Base-by-base conservation (phyloP, 1,284 basidiomycete genomes). In the Baeospora myosura region DNA sequence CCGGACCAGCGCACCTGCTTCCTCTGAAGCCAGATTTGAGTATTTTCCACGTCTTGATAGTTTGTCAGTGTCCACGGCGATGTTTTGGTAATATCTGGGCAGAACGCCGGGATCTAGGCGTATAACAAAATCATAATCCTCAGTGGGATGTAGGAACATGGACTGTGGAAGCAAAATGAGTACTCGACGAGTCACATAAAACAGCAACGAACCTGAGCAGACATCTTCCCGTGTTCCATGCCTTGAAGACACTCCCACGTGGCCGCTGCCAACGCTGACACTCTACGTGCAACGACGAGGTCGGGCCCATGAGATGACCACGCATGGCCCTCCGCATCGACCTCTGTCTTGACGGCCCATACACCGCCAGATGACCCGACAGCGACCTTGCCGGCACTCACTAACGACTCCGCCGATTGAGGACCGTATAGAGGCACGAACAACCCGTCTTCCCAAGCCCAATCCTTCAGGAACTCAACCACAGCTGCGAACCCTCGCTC, bases 71-170 rank as follows among this genome's bases (percentile, higher is more conserved):
- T 81, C 72, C 1, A 72, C 70, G 6, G 64, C 52, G n/a, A 85
- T 51, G 42, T 77, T 78, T 52, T 87, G 83, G 49, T 69, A 60
- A 54, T 91, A 88, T n/a, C 90, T 79, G 2, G 90, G 77, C 2
- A 91, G 62, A 0, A 74, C 62, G 10, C 65, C 44, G 0, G 80
- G 71, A 26, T 90, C 69, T 14, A 98, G 72, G 44, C 86, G 74
- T 25, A 98, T 69, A 17, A 96, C 52, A 51, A 96, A 77, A 54
- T 97, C 88, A 59, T 96, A 98, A 55, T 93, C 85, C 6, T 76
- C 67, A 0, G 78, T 74, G 0, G 93, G 87, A 50, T 96, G 91
- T 6, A 76, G 67, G 65, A 98, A 96, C 37, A 98, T 69, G 14
- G 75, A 68, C 85, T 93, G 40, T 25, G 39, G 42, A 52, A 41